Evolutionary conservation across 805 yeast genomes (phyloP), one percentile per base, ranked within the genome.

Genomic region (Yamadazyma nakazawae): DNA sequence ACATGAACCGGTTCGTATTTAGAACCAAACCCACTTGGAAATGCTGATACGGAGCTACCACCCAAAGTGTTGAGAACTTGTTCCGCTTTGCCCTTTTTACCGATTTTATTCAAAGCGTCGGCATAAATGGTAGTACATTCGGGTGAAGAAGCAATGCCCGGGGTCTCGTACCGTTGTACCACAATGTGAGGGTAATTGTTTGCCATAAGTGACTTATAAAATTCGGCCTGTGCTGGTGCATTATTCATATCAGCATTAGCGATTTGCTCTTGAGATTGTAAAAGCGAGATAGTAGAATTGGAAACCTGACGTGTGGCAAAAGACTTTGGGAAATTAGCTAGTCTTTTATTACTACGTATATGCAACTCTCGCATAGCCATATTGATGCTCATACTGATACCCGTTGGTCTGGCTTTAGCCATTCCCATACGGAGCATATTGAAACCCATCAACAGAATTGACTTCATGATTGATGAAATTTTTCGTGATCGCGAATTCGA

Each of bases 181-280:
- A 94, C 96, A 45, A 92, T 84, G 58, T 90, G 96, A n/a, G 99
- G 98, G 62, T 89, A 94, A 67, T 88, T 87, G 46, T 92, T 78
- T 48, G 79, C 79, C 53, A 94, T 65, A 40, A 94, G 72, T 12
- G 81, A 75, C 51, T 79, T 78, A 70, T 94, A 94, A 59, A 94
- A 92, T 46, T 80, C 84, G 1, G 95, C 91, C 68, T 94, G 99
- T 5, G 79, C 72, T 3, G 62, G 68, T 1, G 97, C 78, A 63
- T 88, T 85, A 40, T 73, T 66, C 39, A 88, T 66, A 47, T 86
- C 84, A 50, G 77, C 70, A 66, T 94, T 94, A 36, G 99, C 99
- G n/a, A 76, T 72, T 62, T 85, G 89, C 65, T 94, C 99, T 60
- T 82, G 74, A 2, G 66, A 50, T 46, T 68, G 72, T 31, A 72